Evolutionary conservation across 768 basidiomycete species (phyloP).

Genomic region (Tricholoma flavovirens): DNA sequence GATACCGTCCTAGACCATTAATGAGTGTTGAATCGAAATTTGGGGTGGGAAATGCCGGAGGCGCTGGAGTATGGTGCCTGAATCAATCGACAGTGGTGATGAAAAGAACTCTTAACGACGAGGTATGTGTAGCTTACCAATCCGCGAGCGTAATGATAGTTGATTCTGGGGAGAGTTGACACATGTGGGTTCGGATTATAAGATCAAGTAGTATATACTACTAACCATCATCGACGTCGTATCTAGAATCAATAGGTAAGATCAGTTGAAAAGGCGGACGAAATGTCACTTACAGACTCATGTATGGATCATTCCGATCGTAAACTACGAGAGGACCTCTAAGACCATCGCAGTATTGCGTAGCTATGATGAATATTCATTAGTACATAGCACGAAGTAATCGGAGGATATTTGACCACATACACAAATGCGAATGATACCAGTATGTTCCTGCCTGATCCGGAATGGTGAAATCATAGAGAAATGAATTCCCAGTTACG

Average conservation of each 20-base stretch:
- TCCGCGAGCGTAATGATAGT: conserved; percentile 9
- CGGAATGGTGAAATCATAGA: conserved; percentile 25
- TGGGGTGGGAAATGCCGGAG: neutral
- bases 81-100: conserved; percentile 1
- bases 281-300: conserved; percentile 18
- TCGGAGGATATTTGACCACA: conserved; percentile 11
- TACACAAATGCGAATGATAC: conserved; percentile 19
- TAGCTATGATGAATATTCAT: conserved; percentile 1
- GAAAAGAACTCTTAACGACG: neutral
- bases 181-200: neutral
- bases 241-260: neutral
- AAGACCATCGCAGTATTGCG: conserved; percentile 33
- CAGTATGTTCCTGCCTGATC: conserved; percentile 18
- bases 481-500: conserved; percentile 24
- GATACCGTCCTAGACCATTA: neutral
- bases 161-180: conserved; percentile 1
- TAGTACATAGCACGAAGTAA: neutral
- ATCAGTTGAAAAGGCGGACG: neutral
- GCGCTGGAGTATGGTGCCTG: neutral
- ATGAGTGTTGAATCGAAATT: neutral
- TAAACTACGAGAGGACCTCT: conserved; percentile 24
- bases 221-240: conserved; percentile 20
- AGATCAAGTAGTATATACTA: neutral
- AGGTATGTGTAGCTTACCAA: neutral
- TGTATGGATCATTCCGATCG: conserved; percentile 25